Evolutionary conservation across 1,284 basidiomycete genomes (phyloP).

Genomic region (Peniophora sp.): DNA sequence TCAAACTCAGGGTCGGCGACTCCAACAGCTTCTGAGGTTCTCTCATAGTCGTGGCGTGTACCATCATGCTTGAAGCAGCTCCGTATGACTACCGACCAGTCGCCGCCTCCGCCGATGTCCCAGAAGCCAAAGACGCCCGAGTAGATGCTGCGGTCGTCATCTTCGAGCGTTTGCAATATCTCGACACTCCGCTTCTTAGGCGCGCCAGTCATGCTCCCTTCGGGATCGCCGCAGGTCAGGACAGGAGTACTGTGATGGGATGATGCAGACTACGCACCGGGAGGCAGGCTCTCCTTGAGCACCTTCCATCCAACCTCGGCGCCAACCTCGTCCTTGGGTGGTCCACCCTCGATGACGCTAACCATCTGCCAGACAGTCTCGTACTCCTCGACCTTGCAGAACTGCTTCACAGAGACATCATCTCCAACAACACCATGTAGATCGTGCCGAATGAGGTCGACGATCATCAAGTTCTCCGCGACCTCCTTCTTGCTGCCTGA

Average conservation of each 20-base stretch:
- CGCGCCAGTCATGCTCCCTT: slow-evolving; percentile 96
- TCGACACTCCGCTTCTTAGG: slow-evolving; percentile 93
- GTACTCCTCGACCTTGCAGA: slow-evolving; percentile 90
- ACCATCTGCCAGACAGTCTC: slow-evolving; percentile 96
- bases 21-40: slow-evolving; percentile 13
- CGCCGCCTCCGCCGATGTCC: slow-evolving; percentile 82
- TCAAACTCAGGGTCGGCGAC: not conserved
- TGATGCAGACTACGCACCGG: slow-evolving; percentile 44
- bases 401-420: slow-evolving; percentile 75
- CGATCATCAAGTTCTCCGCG: slow-evolving; percentile 98
- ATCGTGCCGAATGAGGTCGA: slow-evolving; percentile 93
- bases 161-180: slow-evolving; percentile 80
- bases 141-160: slow-evolving; percentile 70
- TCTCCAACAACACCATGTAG: slow-evolving; percentile 72
- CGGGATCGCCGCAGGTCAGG: not conserved
- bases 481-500: slow-evolving; percentile 83
- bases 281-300: slow-evolving; percentile 76
- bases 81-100: slow-evolving; percentile 95
- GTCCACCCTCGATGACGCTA: slow-evolving; percentile 79
- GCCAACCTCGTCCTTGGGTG: slow-evolving; percentile 18
- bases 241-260: not conserved
- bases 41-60: too few species aligned
- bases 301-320: slow-evolving; percentile 69
- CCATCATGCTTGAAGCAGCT: slow-evolving; percentile 77
- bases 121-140: slow-evolving; percentile 95